Conservation (phyloP, 768 basidiomycete genomes). For the Saitozyma sp. region DNA sequence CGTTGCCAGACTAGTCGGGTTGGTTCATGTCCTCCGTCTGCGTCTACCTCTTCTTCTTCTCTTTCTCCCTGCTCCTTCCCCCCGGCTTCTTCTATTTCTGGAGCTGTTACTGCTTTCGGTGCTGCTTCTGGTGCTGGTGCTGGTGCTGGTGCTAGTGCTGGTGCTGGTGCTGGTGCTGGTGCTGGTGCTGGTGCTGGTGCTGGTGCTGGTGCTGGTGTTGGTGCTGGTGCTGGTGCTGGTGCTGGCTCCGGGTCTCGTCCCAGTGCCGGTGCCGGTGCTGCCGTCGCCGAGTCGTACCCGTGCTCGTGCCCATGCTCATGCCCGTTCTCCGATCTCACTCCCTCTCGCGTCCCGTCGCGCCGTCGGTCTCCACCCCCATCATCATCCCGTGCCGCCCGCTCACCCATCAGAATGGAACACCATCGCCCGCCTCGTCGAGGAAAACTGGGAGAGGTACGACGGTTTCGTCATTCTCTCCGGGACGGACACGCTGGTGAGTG, state of each 20-base stretch:
- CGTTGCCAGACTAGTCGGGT: no score
- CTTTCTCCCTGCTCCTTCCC: not conserved
- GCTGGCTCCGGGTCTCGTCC: not conserved
- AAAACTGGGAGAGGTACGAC: slow-evolving; percentile 43
- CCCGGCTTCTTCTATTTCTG: not conserved
- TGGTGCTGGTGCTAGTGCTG: no score
- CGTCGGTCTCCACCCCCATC: no score
- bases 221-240: not conserved
- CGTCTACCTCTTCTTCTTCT: not conserved
- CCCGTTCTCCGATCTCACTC: no score
- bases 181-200: no score
- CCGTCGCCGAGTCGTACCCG: no score
- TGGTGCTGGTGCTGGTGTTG: not conserved
- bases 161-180: no score
- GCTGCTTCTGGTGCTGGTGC: no score
- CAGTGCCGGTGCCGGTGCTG: no score
- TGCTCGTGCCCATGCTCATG: no score
- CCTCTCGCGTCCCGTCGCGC: no score
- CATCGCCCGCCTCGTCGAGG: slow-evolving; percentile 35
- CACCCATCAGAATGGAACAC: slow-evolving; percentile 37
- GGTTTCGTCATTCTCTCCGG: slow-evolving; percentile 46
- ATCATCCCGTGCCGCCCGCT: not conserved
- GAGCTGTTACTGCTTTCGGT: no score
- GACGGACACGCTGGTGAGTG: slow-evolving; percentile 45
- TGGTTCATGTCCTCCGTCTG: not conserved